Conservation (phyloP, 2,329 filamentous ascomycete species). For the Xylaria arbuscula region DNA sequence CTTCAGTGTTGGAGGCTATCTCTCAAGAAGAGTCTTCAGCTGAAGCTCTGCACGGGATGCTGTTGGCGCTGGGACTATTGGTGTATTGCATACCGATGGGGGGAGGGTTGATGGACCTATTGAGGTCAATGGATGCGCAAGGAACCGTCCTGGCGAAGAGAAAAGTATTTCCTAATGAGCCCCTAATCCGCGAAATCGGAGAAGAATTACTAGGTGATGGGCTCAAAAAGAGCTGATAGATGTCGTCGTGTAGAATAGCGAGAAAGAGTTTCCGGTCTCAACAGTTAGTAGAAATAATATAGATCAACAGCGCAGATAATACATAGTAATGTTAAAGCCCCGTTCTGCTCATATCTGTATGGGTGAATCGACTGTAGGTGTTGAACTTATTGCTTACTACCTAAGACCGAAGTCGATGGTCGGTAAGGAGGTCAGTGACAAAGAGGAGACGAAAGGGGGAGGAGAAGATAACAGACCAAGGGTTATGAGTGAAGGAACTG, state of each 20-base stretch:
- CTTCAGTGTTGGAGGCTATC: conserved; percentile 81
- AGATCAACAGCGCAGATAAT: not conserved
- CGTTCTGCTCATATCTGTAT: not conserved
- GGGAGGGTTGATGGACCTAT: conserved; percentile 83
- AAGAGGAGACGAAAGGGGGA: too few species aligned
- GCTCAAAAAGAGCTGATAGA: conserved; percentile 50
- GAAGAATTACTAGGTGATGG: conserved; percentile 63
- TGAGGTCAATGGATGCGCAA: conserved; percentile 79
- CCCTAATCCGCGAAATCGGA: conserved; percentile 67
- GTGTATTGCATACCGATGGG: conserved; percentile 75
- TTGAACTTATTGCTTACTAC: conserved; percentile 36
- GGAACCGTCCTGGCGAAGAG: conserved; percentile 71
- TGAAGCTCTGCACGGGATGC: conserved; percentile 80
- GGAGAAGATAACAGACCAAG: too few species aligned
- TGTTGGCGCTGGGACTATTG: conserved; percentile 80
- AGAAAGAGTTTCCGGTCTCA: not conserved
- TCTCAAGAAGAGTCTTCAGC: conserved; percentile 67
- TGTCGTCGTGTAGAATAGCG: not conserved
- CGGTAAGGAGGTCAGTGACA: conserved; percentile 2
- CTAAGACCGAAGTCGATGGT: conserved; percentile 23
- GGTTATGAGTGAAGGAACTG: too few species aligned
- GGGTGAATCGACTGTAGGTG: conserved; percentile 31
- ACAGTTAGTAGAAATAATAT: not conserved
- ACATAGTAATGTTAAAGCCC: not conserved
- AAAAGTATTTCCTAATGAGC: conserved; percentile 66